Evolutionary conservation across 352 stramenopile species (phyloP).

Genomic region (Pythium biforme): DNA sequence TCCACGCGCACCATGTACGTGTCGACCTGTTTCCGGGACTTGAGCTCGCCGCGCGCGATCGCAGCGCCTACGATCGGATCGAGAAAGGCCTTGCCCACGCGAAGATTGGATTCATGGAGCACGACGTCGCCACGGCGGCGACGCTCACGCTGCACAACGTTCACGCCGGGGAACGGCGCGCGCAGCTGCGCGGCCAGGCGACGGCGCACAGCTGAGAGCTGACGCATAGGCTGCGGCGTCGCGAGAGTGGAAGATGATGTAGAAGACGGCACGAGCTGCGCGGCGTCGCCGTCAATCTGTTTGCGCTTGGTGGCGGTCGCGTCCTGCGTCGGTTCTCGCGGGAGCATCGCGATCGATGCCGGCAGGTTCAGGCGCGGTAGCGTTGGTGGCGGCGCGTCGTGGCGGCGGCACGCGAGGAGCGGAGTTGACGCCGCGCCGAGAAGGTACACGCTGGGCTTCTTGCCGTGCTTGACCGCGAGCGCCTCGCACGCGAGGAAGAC

Average conservation of each 20-base stretch:
- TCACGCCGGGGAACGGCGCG: slow-evolving; percentile 41
- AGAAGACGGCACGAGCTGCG: slow-evolving; percentile 6
- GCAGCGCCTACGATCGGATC: slow-evolving; percentile 26
- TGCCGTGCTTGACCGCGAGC: slow-evolving; percentile 12
- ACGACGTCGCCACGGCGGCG: slow-evolving; percentile 55
- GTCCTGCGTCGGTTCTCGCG: not conserved
- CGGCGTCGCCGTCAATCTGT: not conserved
- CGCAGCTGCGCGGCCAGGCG: slow-evolving; percentile 47
- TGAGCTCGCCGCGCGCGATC: slow-evolving; percentile 3
- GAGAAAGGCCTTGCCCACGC: slow-evolving; percentile 75
- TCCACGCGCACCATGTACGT: slow-evolving; percentile 79
- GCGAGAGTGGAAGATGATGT: slow-evolving; percentile 4
- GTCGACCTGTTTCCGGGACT: slow-evolving; percentile 44
- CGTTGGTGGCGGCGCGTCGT: slow-evolving; percentile 11
- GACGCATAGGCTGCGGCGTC: not conserved
- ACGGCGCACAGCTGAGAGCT: slow-evolving; percentile 34
- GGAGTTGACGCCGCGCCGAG: slow-evolving; percentile 17
- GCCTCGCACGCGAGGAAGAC: slow-evolving; percentile 16
- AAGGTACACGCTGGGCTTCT: slow-evolving; percentile 22
- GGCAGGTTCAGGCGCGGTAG: slow-evolving; percentile 30
- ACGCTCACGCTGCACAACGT: slow-evolving; percentile 51
- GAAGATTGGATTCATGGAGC: slow-evolving; percentile 54
- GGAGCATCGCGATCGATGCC: slow-evolving; percentile 19
- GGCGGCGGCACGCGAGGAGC: too few relatives aligned
- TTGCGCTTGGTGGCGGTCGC: not conserved